phyloP scores from a whole-genome alignment of 768 basidiomycete genomes.

The Russula olivacea region DNA sequence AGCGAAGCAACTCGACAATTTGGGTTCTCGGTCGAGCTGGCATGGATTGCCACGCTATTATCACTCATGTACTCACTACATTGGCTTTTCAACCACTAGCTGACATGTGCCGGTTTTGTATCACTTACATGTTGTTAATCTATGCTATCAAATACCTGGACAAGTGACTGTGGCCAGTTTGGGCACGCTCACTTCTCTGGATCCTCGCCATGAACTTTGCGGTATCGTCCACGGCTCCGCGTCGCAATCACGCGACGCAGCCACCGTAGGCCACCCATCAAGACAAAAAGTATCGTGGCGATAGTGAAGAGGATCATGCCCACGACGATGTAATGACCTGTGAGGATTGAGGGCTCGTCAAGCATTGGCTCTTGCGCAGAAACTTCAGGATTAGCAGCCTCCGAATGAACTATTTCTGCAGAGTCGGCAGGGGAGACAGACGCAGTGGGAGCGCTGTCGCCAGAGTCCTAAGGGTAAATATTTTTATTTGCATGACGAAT shows the following conservation, averaged over 20 bases:
- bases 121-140: background rate
- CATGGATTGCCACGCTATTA: background rate
- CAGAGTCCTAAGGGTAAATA: slow-evolving; percentile 26
- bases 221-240: slow-evolving; percentile 18
- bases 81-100: background rate
- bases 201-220: slow-evolving; percentile 15
- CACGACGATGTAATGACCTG: slow-evolving; percentile 32
- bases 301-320: slow-evolving; percentile 28
- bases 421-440: background rate
- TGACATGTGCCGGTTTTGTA: background rate
- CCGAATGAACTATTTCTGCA: background rate
- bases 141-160: background rate
- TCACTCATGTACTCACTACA: background rate
- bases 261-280: slow-evolving; percentile 22
- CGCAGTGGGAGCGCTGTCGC: slow-evolving; percentile 18
- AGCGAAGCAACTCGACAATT: background rate
- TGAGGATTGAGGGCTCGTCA: slow-evolving; percentile 19
- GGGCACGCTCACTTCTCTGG: slow-evolving; percentile 12
- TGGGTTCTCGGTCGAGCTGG: background rate
- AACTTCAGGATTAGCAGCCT: background rate
- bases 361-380: slow-evolving; percentile 14
- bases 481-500: slow-evolving; percentile 30
- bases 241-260: slow-evolving; percentile 11
- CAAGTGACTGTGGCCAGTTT: background rate
- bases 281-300: slow-evolving; percentile 14